These are phyloP conservation scores for Pythium phragmiticola DNA, from an alignment of 352 stramenopile genomes.

Conservation along the genomic window DNA sequence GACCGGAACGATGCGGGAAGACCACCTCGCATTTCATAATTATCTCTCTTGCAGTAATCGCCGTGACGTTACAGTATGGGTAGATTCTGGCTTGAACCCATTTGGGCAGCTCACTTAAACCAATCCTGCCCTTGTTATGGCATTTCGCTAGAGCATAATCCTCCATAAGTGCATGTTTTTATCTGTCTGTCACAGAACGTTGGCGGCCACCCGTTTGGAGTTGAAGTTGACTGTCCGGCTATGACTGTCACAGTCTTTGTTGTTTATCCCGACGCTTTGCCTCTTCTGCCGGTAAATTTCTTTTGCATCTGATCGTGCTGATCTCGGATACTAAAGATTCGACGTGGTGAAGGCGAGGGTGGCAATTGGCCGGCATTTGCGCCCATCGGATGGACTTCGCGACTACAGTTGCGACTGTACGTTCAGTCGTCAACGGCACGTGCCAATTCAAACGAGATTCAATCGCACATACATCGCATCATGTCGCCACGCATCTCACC, in stretches of 20 bases:
- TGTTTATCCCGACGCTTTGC: not conserved
- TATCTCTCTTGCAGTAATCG: not conserved
- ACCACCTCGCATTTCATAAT: not conserved
- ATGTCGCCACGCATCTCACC: not conserved
- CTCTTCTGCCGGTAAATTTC: conserved; percentile 15
- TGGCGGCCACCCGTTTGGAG: conserved; percentile 10
- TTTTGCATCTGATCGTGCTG: conserved; percentile 4
- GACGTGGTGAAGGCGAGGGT: conserved; percentile 1
- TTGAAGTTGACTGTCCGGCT: not conserved
- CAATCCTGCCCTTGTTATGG: not conserved
- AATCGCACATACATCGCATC: conserved; percentile 2
- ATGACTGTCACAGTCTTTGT: not conserved
- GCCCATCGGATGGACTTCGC: not conserved
- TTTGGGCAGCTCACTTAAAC: not conserved
- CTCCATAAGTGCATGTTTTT: conserved; percentile 12
- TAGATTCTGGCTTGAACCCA: not conserved
- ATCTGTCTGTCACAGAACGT: conserved; percentile 22
- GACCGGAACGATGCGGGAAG: conserved; percentile 17
- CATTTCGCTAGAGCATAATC: not conserved
- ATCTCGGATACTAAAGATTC: conserved; percentile 14
- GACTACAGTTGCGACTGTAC: not conserved
- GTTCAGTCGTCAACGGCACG: conserved; percentile 1
- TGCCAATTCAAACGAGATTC: conserved; percentile 8
- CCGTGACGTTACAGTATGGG: not conserved
- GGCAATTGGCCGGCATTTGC: conserved; percentile 5